Conservation (phyloP, 2,329 filamentous ascomycete genomes). For the Penicillium sp. region DNA sequence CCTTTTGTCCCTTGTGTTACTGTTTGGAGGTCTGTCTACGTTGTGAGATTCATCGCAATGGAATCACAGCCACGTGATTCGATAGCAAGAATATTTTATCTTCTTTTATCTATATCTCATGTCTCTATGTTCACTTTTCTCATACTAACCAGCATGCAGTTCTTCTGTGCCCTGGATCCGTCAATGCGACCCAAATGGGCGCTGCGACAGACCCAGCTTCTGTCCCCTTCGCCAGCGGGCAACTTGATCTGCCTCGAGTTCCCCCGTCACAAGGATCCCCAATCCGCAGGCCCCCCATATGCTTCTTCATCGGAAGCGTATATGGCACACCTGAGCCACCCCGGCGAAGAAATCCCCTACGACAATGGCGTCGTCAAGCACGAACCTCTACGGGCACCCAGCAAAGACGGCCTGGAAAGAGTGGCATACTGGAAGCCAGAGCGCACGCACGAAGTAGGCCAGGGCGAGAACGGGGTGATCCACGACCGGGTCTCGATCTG, state of each 20-base stretch:
- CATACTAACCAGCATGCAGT: conserved; percentile 42
- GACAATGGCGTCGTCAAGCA: conserved; percentile 51
- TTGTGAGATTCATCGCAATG: neutral
- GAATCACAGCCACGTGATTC: neutral
- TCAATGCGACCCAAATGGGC: conserved; percentile 58
- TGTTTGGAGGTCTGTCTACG: neutral
- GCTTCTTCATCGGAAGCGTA: conserved; percentile 68
- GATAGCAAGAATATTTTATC: neutral
- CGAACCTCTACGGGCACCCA: conserved; percentile 46
- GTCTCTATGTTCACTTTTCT: neutral
- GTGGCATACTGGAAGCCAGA: conserved; percentile 56
- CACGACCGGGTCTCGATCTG: conserved; percentile 45
- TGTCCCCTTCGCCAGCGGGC: conserved; percentile 48
- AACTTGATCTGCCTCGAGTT: conserved; percentile 70
- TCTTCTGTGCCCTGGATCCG: conserved; percentile 59
- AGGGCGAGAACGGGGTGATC: conserved; percentile 42
- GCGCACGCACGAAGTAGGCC: conserved; percentile 56
- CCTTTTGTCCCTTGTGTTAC: neutral
- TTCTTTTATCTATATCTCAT: neutral
- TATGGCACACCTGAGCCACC: conserved; percentile 65
- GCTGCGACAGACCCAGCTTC: conserved; percentile 52
- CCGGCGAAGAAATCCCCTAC: conserved; percentile 66
- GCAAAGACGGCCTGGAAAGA: conserved; percentile 40
- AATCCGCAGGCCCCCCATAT: conserved; percentile 69
- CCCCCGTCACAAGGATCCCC: conserved; percentile 67